Evolutionary conservation across 805 yeast genomes (phyloP), one percentile per base, ranked within the genome.

Genomic region (Starmerella cellae): DNA sequence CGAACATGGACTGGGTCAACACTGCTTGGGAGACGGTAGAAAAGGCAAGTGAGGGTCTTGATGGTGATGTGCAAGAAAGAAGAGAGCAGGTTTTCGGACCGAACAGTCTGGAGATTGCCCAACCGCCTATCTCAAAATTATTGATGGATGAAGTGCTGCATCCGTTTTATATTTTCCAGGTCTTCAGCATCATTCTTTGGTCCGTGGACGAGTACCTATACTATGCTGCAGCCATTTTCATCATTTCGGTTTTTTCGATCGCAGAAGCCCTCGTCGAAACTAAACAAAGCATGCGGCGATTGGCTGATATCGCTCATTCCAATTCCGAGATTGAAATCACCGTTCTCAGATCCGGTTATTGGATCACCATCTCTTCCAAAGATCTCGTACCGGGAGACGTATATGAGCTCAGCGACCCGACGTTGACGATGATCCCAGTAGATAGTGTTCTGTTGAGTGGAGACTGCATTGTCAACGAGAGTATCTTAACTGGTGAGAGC

Each of bases 401-500:
- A 1, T 85, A 79, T 57, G 98, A 91, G 63, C 75, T 91, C 28
- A 77, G 85, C 1, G 96, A 87, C 55, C 94, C 96, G 0, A 72
- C 81, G 0, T 64, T 91, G 43, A 54, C 66, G 3, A 55, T 71
- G 1, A 69, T 88, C 37, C 98, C 99, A 0, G 85, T 95, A 57
- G 99, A 91, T 60, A 80, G 94, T 0, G 60, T 91, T 11, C 66
- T 91, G 38, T 63, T 88, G 17, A 74, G 85, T 27, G 98, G 99
- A 39, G 97, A 87, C 57, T 82, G 94, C 58, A 85, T 91, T 42
- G 81, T 91, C n/a, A 91, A 91, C 60, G 99, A 91, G 58, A 82
- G 96, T 5, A 91, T 91, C 95, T 69, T 91, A 18, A 91, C 99
- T 0, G 99, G 99, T 31, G 99, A 91, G 60, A 84, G 95, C 40